These are phyloP conservation scores for Solanum hybrid DNA, from an alignment of 305 asterid species.

Conservation along the genomic window DNA sequence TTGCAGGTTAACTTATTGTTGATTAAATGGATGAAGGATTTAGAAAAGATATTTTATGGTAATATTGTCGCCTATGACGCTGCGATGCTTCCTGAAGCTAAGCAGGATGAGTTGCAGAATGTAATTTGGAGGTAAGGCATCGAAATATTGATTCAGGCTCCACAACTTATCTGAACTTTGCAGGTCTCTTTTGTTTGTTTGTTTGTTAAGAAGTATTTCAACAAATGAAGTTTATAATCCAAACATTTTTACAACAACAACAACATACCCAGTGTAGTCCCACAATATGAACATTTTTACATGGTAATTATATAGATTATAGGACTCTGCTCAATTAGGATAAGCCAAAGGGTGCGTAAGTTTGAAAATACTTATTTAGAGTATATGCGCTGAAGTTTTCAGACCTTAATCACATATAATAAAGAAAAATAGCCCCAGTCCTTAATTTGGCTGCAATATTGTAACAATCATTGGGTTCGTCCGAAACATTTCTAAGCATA, in stretches of 20 bases:
- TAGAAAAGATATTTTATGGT: constrained; percentile 20
- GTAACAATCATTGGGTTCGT: not conserved
- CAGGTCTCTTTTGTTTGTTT: not conserved
- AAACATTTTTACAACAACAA: not conserved
- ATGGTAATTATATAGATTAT: not conserved
- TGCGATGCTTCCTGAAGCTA: constrained; percentile 20
- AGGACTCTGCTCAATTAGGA: not conserved
- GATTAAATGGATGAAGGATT: constrained; percentile 22
- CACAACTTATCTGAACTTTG: not conserved
- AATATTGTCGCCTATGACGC: constrained; percentile 21
- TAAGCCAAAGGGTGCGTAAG: not conserved
- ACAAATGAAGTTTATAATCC: not conserved
- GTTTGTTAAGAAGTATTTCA: not conserved
- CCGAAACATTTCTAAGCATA: not conserved
- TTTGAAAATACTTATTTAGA: not conserved
- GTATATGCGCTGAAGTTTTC: not conserved
- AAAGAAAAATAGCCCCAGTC: not conserved
- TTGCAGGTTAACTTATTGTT: constrained; percentile 18
- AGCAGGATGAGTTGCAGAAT: constrained; percentile 22
- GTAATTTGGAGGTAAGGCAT: constrained; percentile 20
- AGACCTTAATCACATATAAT: not conserved
- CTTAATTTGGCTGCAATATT: not conserved
- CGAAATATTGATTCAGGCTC: not conserved
- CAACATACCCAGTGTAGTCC: not conserved
- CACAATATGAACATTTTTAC: not conserved